Evolutionary conservation across 2,329 filamentous ascomycete species (phyloP).

Genomic region (Phaeosphaeria sp.): DNA sequence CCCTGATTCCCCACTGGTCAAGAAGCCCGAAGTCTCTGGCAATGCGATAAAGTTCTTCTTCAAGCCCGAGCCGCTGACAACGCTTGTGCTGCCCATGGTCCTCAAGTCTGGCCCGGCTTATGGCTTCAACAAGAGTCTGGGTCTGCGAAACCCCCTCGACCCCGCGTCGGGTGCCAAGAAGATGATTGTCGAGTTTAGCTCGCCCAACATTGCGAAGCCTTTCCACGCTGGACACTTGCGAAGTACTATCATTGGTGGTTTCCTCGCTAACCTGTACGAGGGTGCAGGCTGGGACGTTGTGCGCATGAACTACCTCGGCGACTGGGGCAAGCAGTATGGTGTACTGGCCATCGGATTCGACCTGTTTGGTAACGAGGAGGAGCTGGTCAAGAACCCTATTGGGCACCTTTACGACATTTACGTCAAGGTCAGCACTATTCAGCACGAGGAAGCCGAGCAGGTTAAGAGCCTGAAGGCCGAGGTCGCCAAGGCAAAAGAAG

Average conservation of each 20-base stretch:
- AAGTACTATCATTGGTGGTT: constrained; percentile 78
- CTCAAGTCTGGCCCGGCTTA: constrained; percentile 66
- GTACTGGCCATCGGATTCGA: constrained; percentile 76
- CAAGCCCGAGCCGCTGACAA: constrained; percentile 70
- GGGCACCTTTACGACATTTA: constrained; percentile 85
- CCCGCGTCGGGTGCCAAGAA: constrained; percentile 68
- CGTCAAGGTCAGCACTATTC: constrained; percentile 72
- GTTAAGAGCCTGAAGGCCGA: constrained; percentile 63
- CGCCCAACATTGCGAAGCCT: constrained; percentile 85
- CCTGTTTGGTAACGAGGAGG: constrained; percentile 75
- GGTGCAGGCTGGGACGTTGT: constrained; percentile 73
- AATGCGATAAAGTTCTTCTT: constrained; percentile 82
- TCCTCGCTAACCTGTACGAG: constrained; percentile 73
- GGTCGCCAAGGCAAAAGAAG: constrained; percentile 43
- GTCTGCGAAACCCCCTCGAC: constrained; percentile 67
- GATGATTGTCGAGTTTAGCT: constrained; percentile 81
- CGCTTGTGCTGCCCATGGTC: constrained; percentile 73
- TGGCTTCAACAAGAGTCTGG: constrained; percentile 67
- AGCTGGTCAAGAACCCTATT: constrained; percentile 74
- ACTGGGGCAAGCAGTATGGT: constrained; percentile 79
- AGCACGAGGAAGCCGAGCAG: constrained; percentile 69
- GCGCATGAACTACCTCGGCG: constrained; percentile 77
- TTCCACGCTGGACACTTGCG: constrained; percentile 78
- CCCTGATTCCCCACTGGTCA: constrained; percentile 74
- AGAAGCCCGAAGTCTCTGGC: constrained; percentile 70